These are phyloP conservation scores for Aspergillus incahuasiensis DNA, from an alignment of 495 filamentous ascomycete genomes.

Conservation along the genomic window DNA sequence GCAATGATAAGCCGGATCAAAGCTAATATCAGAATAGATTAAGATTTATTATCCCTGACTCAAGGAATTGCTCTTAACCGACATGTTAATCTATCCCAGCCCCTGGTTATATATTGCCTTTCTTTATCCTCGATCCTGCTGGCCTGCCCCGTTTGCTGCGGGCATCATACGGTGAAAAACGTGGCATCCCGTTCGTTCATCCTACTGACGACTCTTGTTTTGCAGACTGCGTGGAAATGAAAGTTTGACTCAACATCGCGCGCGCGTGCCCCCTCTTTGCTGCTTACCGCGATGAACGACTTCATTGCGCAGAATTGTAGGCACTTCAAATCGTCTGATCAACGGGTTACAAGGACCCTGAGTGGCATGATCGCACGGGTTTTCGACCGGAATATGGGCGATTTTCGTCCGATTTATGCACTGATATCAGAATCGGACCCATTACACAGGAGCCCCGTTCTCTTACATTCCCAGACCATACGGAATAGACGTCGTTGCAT, in stretches of 20 bases:
- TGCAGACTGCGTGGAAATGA: background rate
- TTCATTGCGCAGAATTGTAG: background rate
- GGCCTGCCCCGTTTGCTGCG: background rate
- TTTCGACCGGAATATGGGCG: background rate
- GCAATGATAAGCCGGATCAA: background rate
- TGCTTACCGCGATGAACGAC: background rate
- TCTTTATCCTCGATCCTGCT: background rate
- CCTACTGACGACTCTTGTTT: background rate
- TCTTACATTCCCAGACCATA: background rate
- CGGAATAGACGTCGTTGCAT: too few species aligned
- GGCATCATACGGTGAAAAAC: background rate
- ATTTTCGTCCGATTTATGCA: background rate
- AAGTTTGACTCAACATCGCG: background rate
- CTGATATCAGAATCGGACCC: background rate
- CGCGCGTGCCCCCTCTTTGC: background rate
- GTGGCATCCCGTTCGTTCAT: background rate
- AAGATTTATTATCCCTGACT: constrained; percentile 5
- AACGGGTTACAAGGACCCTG: background rate
- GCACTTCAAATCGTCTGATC: background rate
- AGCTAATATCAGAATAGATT: constrained; percentile 1
- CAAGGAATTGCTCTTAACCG: background rate
- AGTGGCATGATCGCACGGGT: background rate
- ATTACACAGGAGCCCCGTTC: background rate
- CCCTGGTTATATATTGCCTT: constrained; percentile 5
- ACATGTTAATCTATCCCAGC: background rate